Evolutionary conservation across 2,329 filamentous ascomycete genomes (phyloP).

Genomic region (Fusarium nisikadoi): DNA sequence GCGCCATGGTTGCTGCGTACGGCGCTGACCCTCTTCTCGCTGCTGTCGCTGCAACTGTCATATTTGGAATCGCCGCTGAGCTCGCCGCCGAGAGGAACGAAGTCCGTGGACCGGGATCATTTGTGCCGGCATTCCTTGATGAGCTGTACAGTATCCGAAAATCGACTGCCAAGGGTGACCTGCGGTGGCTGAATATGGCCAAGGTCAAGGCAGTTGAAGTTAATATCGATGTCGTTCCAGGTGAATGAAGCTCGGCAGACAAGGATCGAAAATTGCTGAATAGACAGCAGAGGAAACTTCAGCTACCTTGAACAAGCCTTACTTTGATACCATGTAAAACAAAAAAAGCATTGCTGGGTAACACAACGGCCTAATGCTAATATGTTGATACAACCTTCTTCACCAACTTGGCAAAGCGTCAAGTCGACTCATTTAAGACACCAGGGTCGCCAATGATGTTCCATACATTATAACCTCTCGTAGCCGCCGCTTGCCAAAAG

Average conservation of each 20-base stretch:
- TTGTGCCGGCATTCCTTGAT: slow-evolving; percentile 87
- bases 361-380: not conserved
- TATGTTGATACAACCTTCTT: not conserved
- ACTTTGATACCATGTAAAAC: not conserved
- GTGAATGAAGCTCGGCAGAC: not conserved
- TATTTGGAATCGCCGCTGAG: slow-evolving; percentile 82
- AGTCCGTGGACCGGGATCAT: slow-evolving; percentile 84
- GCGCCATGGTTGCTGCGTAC: slow-evolving; percentile 75
- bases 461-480: slow-evolving; percentile 41
- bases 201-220: slow-evolving; percentile 57
- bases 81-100: slow-evolving; percentile 69
- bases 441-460: slow-evolving; percentile 43
- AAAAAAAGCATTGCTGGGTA: not conserved
- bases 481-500: slow-evolving; percentile 42
- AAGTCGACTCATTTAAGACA: slow-evolving; percentile 35
- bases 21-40: slow-evolving; percentile 75
- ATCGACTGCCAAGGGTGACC: slow-evolving; percentile 59
- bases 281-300: not conserved
- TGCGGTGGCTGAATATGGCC: slow-evolving; percentile 63
- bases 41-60: slow-evolving; percentile 75
- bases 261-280: not conserved
- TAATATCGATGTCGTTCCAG: slow-evolving; percentile 20
- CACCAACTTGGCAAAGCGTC: not conserved
- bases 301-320: slow-evolving; percentile 7
- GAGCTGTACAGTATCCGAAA: slow-evolving; percentile 65